Evolutionary conservation across 148 eudicot genomes (phyloP).

Genomic region (Diospyros kaki): DNA sequence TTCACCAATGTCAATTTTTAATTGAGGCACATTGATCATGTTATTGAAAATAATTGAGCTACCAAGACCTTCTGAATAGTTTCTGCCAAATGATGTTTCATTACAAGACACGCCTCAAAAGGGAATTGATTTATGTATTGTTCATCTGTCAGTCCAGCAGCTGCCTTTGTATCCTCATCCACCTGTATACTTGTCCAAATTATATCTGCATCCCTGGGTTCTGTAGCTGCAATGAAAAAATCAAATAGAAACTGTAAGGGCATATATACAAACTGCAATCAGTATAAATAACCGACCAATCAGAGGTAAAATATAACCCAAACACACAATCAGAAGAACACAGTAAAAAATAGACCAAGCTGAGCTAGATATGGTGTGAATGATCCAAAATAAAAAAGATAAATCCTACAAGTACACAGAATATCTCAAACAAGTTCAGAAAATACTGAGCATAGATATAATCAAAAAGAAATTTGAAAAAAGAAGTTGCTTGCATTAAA

Average conservation of each 20-base stretch:
- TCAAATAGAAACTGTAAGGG: not conserved
- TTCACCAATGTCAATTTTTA: conserved; percentile 1
- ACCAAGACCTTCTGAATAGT: conserved; percentile 72
- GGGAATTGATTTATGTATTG: conserved; percentile 93
- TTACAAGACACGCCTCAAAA: conserved; percentile 91
- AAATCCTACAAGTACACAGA: not conserved
- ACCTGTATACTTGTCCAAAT: conserved; percentile 93
- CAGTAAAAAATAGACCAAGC: not conserved
- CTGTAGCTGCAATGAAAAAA: conserved; percentile 51
- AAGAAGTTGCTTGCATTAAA: not conserved
- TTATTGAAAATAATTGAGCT: not conserved
- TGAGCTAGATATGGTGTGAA: not conserved
- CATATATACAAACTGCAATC: conserved; percentile 1
- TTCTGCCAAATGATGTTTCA: conserved; percentile 96
- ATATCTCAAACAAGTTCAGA: conserved; percentile 5
- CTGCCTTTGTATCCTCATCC: conserved; percentile 83
- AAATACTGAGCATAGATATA: not conserved
- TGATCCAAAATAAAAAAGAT: not conserved
- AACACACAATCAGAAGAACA: not conserved
- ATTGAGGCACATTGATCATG: not conserved
- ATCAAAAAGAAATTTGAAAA: conserved; percentile 1
- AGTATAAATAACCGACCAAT: not conserved
- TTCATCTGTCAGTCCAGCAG: conserved; percentile 74
- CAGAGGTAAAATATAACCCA: not conserved
- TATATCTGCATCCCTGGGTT: conserved; percentile 91